Percentiles rank a stretch among this genome's conserved stretches.
Evolutionary conservation across 495 filamentous ascomycete species (phyloP).

Genomic region (Daldinia concentrica): DNA sequence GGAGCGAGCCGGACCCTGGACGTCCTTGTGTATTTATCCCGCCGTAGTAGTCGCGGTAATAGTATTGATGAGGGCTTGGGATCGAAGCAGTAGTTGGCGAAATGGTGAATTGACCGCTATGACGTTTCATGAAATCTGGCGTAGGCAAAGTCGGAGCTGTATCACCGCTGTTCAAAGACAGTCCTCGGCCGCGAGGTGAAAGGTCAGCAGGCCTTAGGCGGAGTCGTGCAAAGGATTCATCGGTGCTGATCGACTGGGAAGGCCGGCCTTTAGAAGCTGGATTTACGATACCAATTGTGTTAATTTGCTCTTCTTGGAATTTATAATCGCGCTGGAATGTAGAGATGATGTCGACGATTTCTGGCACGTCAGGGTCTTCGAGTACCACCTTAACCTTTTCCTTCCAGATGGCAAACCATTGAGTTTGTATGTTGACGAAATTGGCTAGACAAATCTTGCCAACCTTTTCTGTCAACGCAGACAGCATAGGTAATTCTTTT

Average conservation of each 20-base stretch:
- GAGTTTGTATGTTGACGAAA: constrained; percentile 80
- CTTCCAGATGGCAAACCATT: constrained; percentile 83
- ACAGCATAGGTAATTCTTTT: constrained; percentile 89
- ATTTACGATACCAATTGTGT: constrained; percentile 60
- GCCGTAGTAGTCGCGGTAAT: constrained; percentile 60
- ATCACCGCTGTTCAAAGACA: constrained; percentile 71
- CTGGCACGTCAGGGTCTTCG: constrained; percentile 69
- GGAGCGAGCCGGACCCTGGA: constrained; percentile 54
- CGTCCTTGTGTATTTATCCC: constrained; percentile 51
- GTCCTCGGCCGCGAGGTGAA: constrained; percentile 57
- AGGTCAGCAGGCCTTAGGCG: constrained; percentile 52
- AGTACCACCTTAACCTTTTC: constrained; percentile 80
- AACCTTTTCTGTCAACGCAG: constrained; percentile 76
- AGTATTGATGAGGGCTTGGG: constrained; percentile 59
- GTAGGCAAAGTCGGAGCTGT: constrained; percentile 68
- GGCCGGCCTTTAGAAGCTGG: constrained; percentile 53
- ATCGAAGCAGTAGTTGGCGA: constrained; percentile 58
- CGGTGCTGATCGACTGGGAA: constrained; percentile 58
- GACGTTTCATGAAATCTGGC: constrained; percentile 64
- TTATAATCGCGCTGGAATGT: constrained; percentile 79
- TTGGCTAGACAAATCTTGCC: constrained; percentile 81
- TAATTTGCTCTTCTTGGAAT: constrained; percentile 63
- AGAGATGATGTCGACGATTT: constrained; percentile 70
- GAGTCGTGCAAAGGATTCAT: constrained; percentile 54
- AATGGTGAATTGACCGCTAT: constrained; percentile 64